These are phyloP conservation scores for Colletotrichum somersetense DNA, from an alignment of 2,329 filamentous ascomycete species.

Conservation along the genomic window DNA sequence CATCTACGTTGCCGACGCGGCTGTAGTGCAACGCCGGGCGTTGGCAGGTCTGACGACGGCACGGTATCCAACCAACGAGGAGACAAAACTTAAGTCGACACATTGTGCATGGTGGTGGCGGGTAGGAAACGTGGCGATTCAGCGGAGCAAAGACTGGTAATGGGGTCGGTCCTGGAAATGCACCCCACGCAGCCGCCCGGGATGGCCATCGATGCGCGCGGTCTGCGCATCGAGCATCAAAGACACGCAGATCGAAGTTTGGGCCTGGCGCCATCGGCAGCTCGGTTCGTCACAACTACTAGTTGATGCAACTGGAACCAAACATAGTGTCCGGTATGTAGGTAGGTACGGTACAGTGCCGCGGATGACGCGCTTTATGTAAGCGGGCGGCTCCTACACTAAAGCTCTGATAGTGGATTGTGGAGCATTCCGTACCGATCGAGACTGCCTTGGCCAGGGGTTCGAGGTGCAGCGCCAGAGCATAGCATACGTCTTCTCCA, in stretches of 20 bases:
- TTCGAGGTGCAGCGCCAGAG: slow-evolving; percentile 13
- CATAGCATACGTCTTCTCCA: background rate
- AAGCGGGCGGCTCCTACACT: background rate
- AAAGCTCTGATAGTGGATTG: slow-evolving; percentile 23
- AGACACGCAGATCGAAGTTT: slow-evolving; percentile 28
- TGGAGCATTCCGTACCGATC: slow-evolving; percentile 25
- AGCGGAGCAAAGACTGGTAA: slow-evolving; percentile 5
- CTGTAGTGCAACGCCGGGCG: slow-evolving; percentile 23
- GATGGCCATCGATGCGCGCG: slow-evolving; percentile 16
- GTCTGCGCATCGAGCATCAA: slow-evolving; percentile 27
- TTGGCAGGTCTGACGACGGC: slow-evolving; percentile 22
- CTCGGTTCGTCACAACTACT: slow-evolving; percentile 19
- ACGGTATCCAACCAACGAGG: slow-evolving; percentile 7
- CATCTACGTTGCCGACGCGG: slow-evolving; percentile 10
- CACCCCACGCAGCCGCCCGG: background rate
- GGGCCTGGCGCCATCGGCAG: slow-evolving; percentile 19
- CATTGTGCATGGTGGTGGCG: background rate
- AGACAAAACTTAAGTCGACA: slow-evolving; percentile 14
- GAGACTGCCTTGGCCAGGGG: slow-evolving; percentile 28
- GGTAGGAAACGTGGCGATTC: background rate
- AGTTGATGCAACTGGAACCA: slow-evolving; percentile 3
- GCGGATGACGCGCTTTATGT: too few relatives aligned
- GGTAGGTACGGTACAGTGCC: too few relatives aligned
- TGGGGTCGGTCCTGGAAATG: background rate
- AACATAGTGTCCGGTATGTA: background rate